Base-by-base conservation (phyloP, 352 stramenopile species). In the Globisporangium barbulae region DNA sequence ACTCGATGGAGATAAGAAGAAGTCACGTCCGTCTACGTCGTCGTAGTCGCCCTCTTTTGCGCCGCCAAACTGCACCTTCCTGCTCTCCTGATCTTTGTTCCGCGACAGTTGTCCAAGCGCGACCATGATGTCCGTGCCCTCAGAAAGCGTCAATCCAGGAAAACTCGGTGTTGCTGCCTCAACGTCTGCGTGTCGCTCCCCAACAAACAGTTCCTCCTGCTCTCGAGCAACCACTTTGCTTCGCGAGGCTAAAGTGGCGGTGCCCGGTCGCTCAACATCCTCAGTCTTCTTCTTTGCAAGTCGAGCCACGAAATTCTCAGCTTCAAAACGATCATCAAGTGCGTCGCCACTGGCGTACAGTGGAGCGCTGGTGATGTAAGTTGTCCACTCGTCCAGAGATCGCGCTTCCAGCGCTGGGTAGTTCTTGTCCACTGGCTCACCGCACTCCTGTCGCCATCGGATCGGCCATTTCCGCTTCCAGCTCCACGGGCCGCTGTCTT, bases 1-100 rank as follows among this genome's bases (percentile, higher is more conserved):
- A 10, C 70, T 90, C 30, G 87, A 95, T n/a, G 84, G 85, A 35
- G 83, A 92, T 15, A 95, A 69, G 47, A 94, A 92, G 59, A 90
- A 84, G 48, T 94, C 83, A 35, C 78, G 76, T 21, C 73, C 78
- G 59, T 90, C 81, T 41, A 86, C 65, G 44, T 73, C 79, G 42
- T 93, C 78, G 5, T 86, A 65, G 57, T 77, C 75, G 48, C 67
- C 74, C 41, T 77, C 74, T 50, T 78, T 72, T 54, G 74, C 80
- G 2, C 74, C 79, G 39, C 77, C 78, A 59, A 90, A 76, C 25
- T 74, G 74, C 31, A 70, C 65, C 25, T 71, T 71, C 45, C 71
- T 72, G 31, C 69, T 71, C 48, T 70, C 69, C 13, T 59, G 62
- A 3, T 58, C 45, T 10, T 41, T 69, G 15, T 49, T 70, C 33